Conservation (phyloP, 2,329 filamentous ascomycete genomes). For the Colletotrichum paranaense region DNA sequence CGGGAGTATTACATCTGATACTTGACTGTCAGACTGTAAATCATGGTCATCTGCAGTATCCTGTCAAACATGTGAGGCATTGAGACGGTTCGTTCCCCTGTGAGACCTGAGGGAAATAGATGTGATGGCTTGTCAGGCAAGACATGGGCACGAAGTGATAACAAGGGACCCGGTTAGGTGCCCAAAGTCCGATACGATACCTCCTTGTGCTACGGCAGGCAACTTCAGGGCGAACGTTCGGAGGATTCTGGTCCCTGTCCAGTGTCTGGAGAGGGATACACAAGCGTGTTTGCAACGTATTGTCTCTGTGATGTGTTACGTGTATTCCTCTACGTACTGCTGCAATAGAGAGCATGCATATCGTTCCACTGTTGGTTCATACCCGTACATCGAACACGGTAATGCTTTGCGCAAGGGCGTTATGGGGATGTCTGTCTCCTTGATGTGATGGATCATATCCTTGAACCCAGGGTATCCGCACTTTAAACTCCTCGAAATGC, state of each 20-base stretch:
- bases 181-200: not conserved
- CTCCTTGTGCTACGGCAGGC: not conserved
- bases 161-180: not conserved
- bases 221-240: not conserved
- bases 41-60: not conserved
- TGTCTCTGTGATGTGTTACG: not conserved
- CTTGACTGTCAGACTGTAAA: not conserved
- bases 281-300: not conserved
- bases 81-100: not conserved
- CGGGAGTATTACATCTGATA: constrained; percentile 10
- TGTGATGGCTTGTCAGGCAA: not conserved
- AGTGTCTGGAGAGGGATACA: not conserved
- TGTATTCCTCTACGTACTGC: not conserved
- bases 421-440: not conserved
- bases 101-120: not conserved
- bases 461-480: constrained; percentile 23
- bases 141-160: constrained; percentile 8
- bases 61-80: not conserved
- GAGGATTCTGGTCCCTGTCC: not conserved
- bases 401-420: not conserved
- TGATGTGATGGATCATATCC: constrained; percentile 22
- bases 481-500: constrained; percentile 28
- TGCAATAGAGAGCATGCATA: not conserved
- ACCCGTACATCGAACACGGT: not conserved
- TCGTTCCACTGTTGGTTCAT: constrained; percentile 1